Base-by-base conservation (phyloP, 768 basidiomycete genomes). In the Russula virescens region DNA sequence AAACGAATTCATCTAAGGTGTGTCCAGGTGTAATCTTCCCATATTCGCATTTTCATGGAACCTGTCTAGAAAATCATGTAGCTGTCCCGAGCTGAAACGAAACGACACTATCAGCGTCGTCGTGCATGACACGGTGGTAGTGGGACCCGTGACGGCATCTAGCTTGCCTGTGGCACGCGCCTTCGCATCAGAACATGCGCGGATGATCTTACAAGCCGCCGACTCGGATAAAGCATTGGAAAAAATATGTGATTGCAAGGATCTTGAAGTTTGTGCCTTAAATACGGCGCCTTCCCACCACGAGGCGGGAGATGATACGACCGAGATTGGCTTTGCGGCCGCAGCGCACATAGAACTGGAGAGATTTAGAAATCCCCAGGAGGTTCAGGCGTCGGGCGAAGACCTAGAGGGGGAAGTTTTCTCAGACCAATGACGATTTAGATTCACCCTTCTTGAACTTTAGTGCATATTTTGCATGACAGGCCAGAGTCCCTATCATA, bases 101-200 rank as follows among this genome's bases (percentile, higher is more conserved):
- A 78, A 80, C 66, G 81, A 84, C 35, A 81, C 82, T 21, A 74
- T 87, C 50, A 76, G 79, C 0, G 80, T 89, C 38, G 57, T 82
- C 40, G 80, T 88, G 19, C 90, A 91, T 66, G 85, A 77, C 14
- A 69, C 69, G 7, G 72, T 76, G 7, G 73, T 91, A 34, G 80
- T 76, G 2, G 87, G 86, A 0, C 88, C 89, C 3, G 76, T 90
- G 35, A 74, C 82, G 13, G 83, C 83, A 11, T 67, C 75, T 7
- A 89, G 83, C 63, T 72, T 78, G 40, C 77, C 78, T 1, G 76
- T 88, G n/a, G 85, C 87, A 4, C 88, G 85, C 69, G 85, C 84
- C 31, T 78, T 85, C 49, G 88, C 84, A 2, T 80, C 88, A 2
- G 86, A 88, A 70, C 75, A 79, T 26, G 87, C 88, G 0, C 72